Evolutionary conservation across 2,329 filamentous ascomycete genomes (phyloP).

Genomic region (Orbilia javanica): DNA sequence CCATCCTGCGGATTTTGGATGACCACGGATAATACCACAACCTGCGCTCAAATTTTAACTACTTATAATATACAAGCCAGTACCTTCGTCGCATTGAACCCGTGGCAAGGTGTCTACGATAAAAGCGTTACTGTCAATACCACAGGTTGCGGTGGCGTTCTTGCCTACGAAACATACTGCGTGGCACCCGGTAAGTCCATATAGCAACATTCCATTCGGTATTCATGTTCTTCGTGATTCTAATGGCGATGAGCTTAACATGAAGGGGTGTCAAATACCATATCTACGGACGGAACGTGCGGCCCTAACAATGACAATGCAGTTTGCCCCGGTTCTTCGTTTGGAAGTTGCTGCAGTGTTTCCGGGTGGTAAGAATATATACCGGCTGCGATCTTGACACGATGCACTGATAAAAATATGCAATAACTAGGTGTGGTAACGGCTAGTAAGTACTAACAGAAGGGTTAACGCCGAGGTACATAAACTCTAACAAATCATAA

Average conservation of each 20-base stretch:
- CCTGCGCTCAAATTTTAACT: conserved; percentile 22
- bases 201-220: not conserved
- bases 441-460: conserved; percentile 30
- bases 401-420: not conserved
- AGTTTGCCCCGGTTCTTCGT: conserved; percentile 24
- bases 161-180: conserved; percentile 25
- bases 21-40: conserved; percentile 25
- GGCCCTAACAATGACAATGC: conserved; percentile 17
- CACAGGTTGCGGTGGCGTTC: conserved; percentile 22
- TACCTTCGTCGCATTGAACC: conserved; percentile 23
- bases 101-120: conserved; percentile 15
- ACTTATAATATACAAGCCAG: conserved; percentile 11
- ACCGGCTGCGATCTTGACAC: not conserved
- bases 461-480: not conserved
- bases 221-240: not conserved
- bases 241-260: not conserved
- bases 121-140: conserved; percentile 5
- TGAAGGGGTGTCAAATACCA: not conserved
- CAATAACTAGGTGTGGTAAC: conserved; percentile 26
- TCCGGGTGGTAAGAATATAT: conserved; percentile 13
- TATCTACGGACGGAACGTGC: conserved; percentile 28
- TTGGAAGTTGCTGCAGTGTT: conserved; percentile 39
- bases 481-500: not conserved
- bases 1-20: conserved; percentile 30
- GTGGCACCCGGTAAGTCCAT: conserved; percentile 16